Evolutionary conservation across 2,329 filamentous ascomycete genomes (phyloP), one percentile per base, ranked within the genome.

Genomic region (Trichoderma sp.): DNA sequence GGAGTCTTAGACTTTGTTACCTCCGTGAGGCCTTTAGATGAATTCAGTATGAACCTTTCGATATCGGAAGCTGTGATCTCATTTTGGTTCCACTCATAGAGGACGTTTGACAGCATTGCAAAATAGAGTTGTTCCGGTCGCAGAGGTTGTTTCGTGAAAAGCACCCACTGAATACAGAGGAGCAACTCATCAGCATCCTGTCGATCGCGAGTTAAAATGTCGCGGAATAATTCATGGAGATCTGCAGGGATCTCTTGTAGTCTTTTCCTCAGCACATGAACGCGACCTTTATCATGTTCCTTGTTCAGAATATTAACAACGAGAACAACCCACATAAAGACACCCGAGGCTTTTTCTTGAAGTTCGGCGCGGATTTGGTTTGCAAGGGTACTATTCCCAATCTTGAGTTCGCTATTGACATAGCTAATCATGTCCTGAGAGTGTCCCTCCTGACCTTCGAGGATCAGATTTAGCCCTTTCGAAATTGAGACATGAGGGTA

Each of bases 171-270:
- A 0, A 90, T 73, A 39, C 84, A 88, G 0, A 87, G 73, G 0
- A 82, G 70, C 0, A 89, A 73, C 0, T 81, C 77, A 0, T 84
- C 77, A 55, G 77, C 76, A 6, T 86, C 80, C 0, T 79, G 28
- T 0, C 67, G n/a, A 66, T 91, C 87, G 13, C 86, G 81, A 0
- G 72, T 82, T 2, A 90, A 69, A 0, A 90, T 86, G 17, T 86
- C 78, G 3, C 79, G 80, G 72, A 91, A 90, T 0, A 91, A 74
- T 0, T 85, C 79, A 47, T 81, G 75, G 0, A 91, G 78, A 0
- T 80, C 79, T 2, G 12, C 69, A 0, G 85, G 85, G 0, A 85
- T 77, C 1, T 81, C 75, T 0, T 67, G 30, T 0, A 86, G 78
- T 8, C 73, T 75, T 13, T 75, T 74, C 4, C 32, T 74, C 0